Conservation (phyloP, 352 stramenopile species). For the Globisporangium alternatum region DNA sequence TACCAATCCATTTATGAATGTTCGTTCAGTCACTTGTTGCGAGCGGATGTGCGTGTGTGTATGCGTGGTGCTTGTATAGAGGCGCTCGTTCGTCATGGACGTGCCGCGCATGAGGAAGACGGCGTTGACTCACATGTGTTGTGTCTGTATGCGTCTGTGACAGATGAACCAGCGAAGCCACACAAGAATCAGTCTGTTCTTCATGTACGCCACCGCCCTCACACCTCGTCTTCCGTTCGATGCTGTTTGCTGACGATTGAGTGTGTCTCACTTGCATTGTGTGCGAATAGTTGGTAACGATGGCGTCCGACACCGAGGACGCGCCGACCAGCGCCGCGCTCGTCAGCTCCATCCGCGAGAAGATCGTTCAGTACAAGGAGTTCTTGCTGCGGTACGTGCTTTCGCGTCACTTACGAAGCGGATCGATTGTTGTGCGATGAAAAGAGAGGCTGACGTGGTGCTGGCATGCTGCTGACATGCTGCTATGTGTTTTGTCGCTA, state of each 20-base stretch:
- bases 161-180: slow-evolving; percentile 27
- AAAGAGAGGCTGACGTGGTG: neutral
- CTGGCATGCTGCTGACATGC: neutral
- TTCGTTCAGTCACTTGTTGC: neutral
- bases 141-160: neutral
- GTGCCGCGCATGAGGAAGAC: slow-evolving; percentile 6
- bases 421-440: slow-evolving; percentile 8
- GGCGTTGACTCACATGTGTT: slow-evolving; percentile 2
- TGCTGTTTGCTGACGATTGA: slow-evolving; percentile 9
- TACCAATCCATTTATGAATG: slow-evolving; percentile 9
- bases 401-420: neutral
- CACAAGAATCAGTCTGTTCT: slow-evolving; percentile 16
- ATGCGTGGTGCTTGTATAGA: neutral
- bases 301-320: slow-evolving; percentile 41
- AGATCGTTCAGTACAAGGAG: slow-evolving; percentile 75
- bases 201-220: slow-evolving; percentile 21
- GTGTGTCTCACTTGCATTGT: slow-evolving; percentile 14
- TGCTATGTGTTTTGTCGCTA: neutral
- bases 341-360: slow-evolving; percentile 49
- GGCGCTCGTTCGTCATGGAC: neutral
- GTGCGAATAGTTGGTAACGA: slow-evolving; percentile 49
- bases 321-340: slow-evolving; percentile 33
- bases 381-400: slow-evolving; percentile 55
- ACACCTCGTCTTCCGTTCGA: neutral
- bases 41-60: slow-evolving; percentile 4